Evolutionary conservation across 78 protist species (phyloP).

Genomic region (Dictyostelium purpureum): DNA sequence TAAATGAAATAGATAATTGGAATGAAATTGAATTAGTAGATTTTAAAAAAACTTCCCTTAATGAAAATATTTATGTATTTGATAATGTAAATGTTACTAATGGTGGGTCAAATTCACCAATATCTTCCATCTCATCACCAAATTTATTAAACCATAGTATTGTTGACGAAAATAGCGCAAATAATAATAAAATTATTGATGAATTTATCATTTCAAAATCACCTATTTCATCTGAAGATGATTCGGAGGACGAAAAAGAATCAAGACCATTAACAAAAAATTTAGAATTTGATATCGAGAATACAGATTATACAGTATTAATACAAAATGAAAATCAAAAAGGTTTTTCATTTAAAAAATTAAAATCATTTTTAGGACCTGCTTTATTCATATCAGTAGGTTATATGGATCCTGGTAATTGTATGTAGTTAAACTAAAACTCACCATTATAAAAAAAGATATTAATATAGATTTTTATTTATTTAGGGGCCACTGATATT

Average conservation of each 20-base stretch:
- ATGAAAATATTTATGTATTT: neutral
- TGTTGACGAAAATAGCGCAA: neutral
- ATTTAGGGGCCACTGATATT: slow-evolving; percentile 38
- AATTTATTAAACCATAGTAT: too few species aligned
- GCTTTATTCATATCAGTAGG: slow-evolving; percentile 38
- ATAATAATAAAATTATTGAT: too few species aligned
- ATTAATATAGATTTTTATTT: too few species aligned
- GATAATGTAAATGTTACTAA: neutral
- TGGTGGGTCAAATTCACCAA: neutral
- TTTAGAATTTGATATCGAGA: neutral
- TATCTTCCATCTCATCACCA: neutral
- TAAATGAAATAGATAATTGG: neutral
- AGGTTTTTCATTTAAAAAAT: slow-evolving; percentile 41
- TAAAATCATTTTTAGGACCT: slow-evolving; percentile 37
- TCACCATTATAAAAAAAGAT: neutral
- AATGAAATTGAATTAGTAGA: slow-evolving; percentile 16
- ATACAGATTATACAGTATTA: slow-evolving; percentile 24
- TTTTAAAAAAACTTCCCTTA: neutral
- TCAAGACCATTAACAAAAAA: neutral
- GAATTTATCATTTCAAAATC: too few species aligned
- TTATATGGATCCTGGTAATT: slow-evolving; percentile 73
- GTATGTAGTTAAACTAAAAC: neutral
- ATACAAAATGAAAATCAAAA: slow-evolving; percentile 4
- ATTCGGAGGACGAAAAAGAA: neutral
- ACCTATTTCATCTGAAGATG: neutral